These are phyloP conservation scores for Luffa aegyptiaca DNA, from an alignment of 306 rosid genomes.

Conservation along the genomic window DNA sequence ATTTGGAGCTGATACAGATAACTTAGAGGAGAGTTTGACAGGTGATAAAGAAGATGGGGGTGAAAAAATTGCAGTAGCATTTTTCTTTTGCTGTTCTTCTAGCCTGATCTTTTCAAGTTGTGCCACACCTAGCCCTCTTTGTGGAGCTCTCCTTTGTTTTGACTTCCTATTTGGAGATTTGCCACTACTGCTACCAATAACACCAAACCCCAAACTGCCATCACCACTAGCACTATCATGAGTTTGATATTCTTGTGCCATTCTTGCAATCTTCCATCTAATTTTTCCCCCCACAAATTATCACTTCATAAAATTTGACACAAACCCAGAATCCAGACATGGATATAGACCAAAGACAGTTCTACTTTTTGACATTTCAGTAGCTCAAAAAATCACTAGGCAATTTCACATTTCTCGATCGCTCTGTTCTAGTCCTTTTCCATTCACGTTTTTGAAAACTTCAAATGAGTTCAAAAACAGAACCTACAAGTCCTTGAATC, in stretches of 20 bases:
- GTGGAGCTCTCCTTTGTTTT: constrained; percentile 65
- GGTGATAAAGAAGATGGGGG: constrained; percentile 20
- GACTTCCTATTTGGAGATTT: constrained; percentile 43
- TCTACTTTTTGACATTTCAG: not conserved
- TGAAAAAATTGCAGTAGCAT: constrained; percentile 1
- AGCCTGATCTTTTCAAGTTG: constrained; percentile 73
- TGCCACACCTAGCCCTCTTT: constrained; percentile 91
- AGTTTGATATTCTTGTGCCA: constrained; percentile 46
- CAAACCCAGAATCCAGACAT: constrained; percentile 14
- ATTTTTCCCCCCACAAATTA: not conserved
- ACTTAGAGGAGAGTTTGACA: constrained; percentile 19
- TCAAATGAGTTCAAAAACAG: not conserved
- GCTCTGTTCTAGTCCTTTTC: not conserved
- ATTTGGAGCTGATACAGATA: constrained; percentile 25
- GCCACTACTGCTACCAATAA: constrained; percentile 9
- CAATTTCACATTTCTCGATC: not conserved
- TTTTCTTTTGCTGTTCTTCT: constrained; percentile 53
- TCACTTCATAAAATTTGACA: constrained; percentile 18
- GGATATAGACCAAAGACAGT: not conserved
- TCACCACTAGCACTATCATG: constrained; percentile 20
- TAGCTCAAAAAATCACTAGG: not conserved
- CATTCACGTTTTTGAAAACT: not conserved
- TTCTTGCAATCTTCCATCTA: constrained; percentile 34
- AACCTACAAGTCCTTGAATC: not conserved
- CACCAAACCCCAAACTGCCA: constrained; percentile 9